Evolutionary conservation across 2,329 filamentous ascomycete genomes (phyloP).

Genomic region (Nemania serpens): DNA sequence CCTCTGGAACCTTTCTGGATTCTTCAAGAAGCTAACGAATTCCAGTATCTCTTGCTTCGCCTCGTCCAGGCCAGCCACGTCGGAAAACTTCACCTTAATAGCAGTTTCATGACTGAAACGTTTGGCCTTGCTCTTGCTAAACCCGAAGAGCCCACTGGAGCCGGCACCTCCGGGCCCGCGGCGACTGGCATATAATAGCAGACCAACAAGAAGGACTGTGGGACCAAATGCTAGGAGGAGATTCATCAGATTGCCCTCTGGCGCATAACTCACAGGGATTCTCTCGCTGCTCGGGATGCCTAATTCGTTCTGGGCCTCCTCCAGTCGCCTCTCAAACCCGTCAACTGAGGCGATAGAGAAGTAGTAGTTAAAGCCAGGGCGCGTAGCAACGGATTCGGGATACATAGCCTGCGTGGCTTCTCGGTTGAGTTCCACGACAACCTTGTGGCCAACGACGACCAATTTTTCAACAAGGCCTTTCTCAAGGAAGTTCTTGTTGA

Average conservation of each 20-base stretch:
- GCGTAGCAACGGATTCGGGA: constrained; percentile 72
- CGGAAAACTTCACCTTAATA: constrained; percentile 94
- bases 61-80: constrained; percentile 98
- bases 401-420: constrained; percentile 74
- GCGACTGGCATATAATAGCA: constrained; percentile 78
- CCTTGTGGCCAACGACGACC: constrained; percentile 75
- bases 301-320: constrained; percentile 85
- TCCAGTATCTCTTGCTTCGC: constrained; percentile 99
- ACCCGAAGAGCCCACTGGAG: constrained; percentile 86
- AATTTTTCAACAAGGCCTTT: constrained; percentile 96
- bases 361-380: constrained; percentile 79
- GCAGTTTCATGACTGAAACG: constrained; percentile 97
- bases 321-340: constrained; percentile 85
- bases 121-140: constrained; percentile 94
- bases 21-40: constrained; percentile 95
- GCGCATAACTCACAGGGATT: constrained; percentile 87
- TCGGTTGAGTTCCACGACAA: constrained; percentile 79
- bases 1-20: constrained; percentile 88
- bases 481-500: constrained; percentile 89
- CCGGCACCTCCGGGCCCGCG: constrained; percentile 69
- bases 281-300: constrained; percentile 84
- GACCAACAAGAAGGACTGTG: constrained; percentile 82
- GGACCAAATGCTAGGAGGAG: constrained; percentile 81
- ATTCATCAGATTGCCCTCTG: constrained; percentile 74
- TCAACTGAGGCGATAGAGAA: constrained; percentile 96